These are phyloP conservation scores for Globisporangium spinosum DNA, from an alignment of 352 stramenopile species.

Conservation along the genomic window DNA sequence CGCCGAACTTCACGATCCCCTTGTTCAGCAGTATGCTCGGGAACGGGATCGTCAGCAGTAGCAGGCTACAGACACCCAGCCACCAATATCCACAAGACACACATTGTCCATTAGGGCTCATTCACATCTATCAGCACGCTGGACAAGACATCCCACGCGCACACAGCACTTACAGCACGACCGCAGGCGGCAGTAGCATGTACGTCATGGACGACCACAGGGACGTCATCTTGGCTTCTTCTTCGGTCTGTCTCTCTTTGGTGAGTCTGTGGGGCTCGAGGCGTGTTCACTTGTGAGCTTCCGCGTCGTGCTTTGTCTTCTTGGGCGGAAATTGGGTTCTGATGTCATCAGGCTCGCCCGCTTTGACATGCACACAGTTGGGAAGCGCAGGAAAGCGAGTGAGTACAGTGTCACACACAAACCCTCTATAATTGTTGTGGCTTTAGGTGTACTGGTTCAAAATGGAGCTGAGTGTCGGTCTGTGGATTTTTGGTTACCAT, in stretches of 20 bases:
- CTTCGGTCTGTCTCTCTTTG: not conserved
- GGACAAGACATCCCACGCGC: not conserved
- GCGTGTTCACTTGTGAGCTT: not conserved
- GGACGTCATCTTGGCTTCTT: conserved; percentile 36
- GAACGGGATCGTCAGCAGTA: conserved; percentile 80
- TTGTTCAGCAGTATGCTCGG: conserved; percentile 53
- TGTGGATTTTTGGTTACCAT: conserved; percentile 14
- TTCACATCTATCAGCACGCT: not conserved
- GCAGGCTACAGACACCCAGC: conserved; percentile 33
- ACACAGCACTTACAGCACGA: conserved; percentile 51
- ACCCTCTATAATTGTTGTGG: not conserved
- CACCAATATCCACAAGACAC: conserved; percentile 3
- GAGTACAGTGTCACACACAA: not conserved
- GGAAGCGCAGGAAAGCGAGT: not conserved
- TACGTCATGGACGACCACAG: conserved; percentile 81
- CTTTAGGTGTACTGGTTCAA: not conserved
- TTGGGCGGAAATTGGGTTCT: conserved; percentile 7
- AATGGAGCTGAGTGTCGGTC: conserved; percentile 8
- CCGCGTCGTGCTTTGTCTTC: not conserved
- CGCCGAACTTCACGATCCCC: conserved; percentile 68
- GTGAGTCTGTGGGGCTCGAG: not conserved
- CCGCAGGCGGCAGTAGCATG: conserved; percentile 67
- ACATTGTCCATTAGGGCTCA: not conserved
- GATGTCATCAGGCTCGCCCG: not conserved
- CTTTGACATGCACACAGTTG: conserved; percentile 1